Base-by-base conservation (phyloP, 805 yeast species). In the Candida xiaguanensis region DNA sequence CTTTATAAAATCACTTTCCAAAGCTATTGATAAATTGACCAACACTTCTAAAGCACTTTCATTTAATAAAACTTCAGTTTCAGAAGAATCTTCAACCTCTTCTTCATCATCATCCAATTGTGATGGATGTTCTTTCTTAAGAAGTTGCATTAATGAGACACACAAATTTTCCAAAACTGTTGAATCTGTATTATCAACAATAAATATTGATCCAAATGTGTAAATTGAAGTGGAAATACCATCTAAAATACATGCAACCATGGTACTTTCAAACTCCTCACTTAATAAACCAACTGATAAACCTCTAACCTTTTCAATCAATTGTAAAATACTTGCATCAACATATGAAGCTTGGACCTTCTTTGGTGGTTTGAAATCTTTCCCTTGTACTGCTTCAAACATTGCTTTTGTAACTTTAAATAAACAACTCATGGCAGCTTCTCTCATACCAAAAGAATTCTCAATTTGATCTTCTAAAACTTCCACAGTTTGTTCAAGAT, bases 401-500 rank as follows among this genome's bases (percentile, higher is more conserved):
- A 85, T 80, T 27, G 95, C 81, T 52, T 75, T 75, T 41, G 80
- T 82, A 51, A 90, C 78, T 55, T 78, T 85, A 95, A 96, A 91
- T 56, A 91, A 67, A 31, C 91, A 76, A 36, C 75, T 68, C 58
- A 91, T 66, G 36, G 96, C 90, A 43, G 93, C 80, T 65, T 85
- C 93, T 59, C 96, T 80, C 70, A 90, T 78, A 55, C 95, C 96
- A 56, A 87, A 89, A 37, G 95, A 88, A 58, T 84, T 90, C 44
- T 80, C 88, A 45, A 82, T 77, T 63, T 86, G 91, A 41, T 80
- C 85, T 35, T 73, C 65, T 48, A 87, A 71, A 15, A 78, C 73
- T 46, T 74, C 72, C 51, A 85, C 65, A 18, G 89, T 74, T 41
- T 79, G 65, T 59, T 86, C 88, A 44, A 88, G 83, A 55, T 80